These are phyloP conservation scores for Ceratocystis huliohia DNA, from an alignment of 2,329 filamentous ascomycete genomes.

Conservation along the genomic window DNA sequence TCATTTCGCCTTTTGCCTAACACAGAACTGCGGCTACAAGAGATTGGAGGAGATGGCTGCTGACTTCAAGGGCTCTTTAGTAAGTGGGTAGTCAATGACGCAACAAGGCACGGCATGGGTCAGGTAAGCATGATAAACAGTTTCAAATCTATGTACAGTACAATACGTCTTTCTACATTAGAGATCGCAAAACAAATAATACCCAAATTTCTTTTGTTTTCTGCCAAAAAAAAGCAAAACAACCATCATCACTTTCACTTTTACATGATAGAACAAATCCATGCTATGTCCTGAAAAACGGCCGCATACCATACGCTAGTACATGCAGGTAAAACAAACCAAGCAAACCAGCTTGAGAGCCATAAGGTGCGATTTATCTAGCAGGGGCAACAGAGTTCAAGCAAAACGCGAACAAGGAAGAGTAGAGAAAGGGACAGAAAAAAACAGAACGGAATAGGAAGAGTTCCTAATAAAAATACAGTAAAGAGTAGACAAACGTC, in stretches of 20 bases:
- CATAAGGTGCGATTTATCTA: background rate
- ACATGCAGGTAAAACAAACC: background rate
- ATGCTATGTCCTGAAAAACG: background rate
- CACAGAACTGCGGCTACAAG: background rate
- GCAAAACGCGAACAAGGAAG: background rate
- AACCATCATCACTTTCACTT: background rate
- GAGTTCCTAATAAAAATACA: constrained; percentile 6
- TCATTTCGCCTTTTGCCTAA: background rate
- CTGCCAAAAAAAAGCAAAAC: background rate
- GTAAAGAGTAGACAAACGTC: background rate
- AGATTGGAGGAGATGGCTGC: background rate
- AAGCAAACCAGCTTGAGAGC: background rate
- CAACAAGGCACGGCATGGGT: background rate
- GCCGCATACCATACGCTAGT: background rate
- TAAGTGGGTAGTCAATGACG: background rate
- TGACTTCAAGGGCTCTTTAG: background rate
- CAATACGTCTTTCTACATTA: too few relatives aligned
- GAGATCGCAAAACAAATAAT: background rate
- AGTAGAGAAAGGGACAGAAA: background rate
- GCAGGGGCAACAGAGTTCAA: background rate
- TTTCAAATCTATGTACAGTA: too few relatives aligned
- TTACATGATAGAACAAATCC: background rate
- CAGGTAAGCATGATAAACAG: background rate
- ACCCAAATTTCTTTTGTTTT: background rate
- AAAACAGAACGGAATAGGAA: background rate